Evolutionary conservation across 805 yeast genomes (phyloP), one percentile per base, ranked within the genome.

Genomic region (Wickerhamiella domercqiae): DNA sequence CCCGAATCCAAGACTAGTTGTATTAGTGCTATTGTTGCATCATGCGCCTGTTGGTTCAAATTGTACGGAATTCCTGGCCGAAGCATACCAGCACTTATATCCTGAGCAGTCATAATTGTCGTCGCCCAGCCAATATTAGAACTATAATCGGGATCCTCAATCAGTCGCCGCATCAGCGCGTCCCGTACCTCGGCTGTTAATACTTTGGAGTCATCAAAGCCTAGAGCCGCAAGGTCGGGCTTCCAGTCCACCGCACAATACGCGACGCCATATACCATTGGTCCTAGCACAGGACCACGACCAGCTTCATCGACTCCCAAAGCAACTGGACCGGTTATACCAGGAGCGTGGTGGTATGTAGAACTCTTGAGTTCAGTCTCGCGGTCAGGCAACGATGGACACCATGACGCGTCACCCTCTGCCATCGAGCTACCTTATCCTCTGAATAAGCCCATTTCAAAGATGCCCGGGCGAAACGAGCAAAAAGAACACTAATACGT

Each of bases 301-400:
- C 99, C 99, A 0, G 99, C 99, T 55, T 90, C 99, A 56, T 90
- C 99, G 1, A 90, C 94, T 1, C 99, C 99, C 7, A 90, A 57
- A 6, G 75, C 66, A 14, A 56, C 59, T 0, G 51, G 48, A 32
- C 40, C 47, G 11, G 39, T 38, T 1, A 15, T 3, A 4, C 29
- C 32, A 2, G 50, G 47, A 4, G 26, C 29, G 20, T 41, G 47
- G 29, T 49, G 51, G 29, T 49, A 47, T 3, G 54, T 55, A 34
- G 39, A 43, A 2, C 50, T 47, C 14, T 40, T 39, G 13, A 47
- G 45, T 21, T 41, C 33, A 6, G 21, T 6, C n/a, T 9, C 33
- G 7, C 13, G 11, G 6, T 5, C 33, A 7, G 33, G 33, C 5
- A 30, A 14, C 7, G 33, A 20, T 5, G 33, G 33, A 30, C 33